Conservation (phyloP, 2,329 filamentous ascomycete genomes). For the Acrodontium crateriforme region DNA sequence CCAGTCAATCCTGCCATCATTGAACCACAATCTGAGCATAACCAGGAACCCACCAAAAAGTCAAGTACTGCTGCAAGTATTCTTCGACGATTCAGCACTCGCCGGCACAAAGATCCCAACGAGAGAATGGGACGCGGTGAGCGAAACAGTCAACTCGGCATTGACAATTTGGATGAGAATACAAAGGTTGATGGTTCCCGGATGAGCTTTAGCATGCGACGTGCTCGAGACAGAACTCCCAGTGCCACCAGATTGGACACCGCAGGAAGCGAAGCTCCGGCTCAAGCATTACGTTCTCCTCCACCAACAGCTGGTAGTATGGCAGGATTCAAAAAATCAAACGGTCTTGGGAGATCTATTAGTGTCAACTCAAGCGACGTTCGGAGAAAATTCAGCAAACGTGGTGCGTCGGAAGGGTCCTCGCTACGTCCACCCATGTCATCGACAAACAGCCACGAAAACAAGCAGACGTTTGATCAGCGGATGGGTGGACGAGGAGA, state of each 20-base stretch:
- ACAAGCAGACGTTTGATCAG: conserved; percentile 25
- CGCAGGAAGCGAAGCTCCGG: conserved; percentile 39
- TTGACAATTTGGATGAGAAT: conserved; percentile 62
- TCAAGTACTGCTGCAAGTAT: conserved; percentile 78
- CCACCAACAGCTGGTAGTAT: conserved; percentile 44
- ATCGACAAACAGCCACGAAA: conserved; percentile 13
- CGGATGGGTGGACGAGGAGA: conserved; percentile 14
- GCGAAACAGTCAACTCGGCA: conserved; percentile 52
- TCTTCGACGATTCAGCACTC: conserved; percentile 79
- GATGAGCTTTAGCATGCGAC: conserved; percentile 79
- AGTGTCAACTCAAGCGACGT: conserved; percentile 85
- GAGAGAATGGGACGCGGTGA: conserved; percentile 36
- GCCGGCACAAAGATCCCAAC: conserved; percentile 52
- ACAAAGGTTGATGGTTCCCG: conserved; percentile 59
- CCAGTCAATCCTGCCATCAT: conserved; percentile 29
- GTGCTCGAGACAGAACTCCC: conserved; percentile 39
- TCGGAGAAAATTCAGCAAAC: conserved; percentile 47
- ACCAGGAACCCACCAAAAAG: conserved; percentile 50
- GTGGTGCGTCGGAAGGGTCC: conserved; percentile 40
- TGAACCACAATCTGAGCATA: conserved; percentile 22
- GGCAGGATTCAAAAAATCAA: conserved; percentile 25
- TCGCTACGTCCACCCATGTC: conserved; percentile 24
- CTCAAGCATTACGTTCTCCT: conserved; percentile 56
- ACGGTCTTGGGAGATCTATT: conserved; percentile 68
- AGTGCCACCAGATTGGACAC: conserved; percentile 39